These are phyloP conservation scores for Linum tenue DNA, from an alignment of 345 rosid species.

Conservation along the genomic window DNA sequence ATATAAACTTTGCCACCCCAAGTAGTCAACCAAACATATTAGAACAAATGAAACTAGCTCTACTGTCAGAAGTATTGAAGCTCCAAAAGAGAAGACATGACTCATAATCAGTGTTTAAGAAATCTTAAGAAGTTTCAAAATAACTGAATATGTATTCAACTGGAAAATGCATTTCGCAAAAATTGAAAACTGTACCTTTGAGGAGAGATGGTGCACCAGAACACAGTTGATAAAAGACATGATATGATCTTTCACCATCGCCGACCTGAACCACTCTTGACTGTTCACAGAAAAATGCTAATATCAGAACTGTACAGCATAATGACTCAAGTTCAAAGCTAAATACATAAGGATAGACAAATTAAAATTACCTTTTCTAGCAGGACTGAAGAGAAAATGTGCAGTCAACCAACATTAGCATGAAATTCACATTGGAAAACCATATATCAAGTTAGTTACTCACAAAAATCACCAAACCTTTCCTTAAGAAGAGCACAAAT, in stretches of 20 bases:
- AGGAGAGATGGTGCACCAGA: conserved; percentile 80
- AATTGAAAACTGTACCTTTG: conserved; percentile 47
- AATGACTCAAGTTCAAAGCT: conserved; percentile 10
- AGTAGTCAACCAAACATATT: too few relatives aligned
- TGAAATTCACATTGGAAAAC: conserved; percentile 11
- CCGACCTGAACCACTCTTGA: conserved; percentile 89
- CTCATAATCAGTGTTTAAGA: too few relatives aligned
- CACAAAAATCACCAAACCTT: conserved; percentile 4
- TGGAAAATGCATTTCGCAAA: background rate
- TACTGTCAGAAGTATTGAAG: too few relatives aligned
- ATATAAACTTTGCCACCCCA: too few relatives aligned
- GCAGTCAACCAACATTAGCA: conserved; percentile 15
- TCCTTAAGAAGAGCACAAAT: conserved; percentile 11
- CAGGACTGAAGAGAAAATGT: conserved; percentile 43
- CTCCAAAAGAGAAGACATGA: too few relatives aligned
- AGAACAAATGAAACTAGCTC: too few relatives aligned
- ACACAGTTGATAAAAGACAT: conserved; percentile 85
- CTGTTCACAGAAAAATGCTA: conserved; percentile 42
- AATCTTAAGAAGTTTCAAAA: too few relatives aligned
- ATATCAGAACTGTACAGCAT: conserved; percentile 25
- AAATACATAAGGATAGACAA: conserved; percentile 18
- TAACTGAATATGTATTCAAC: background rate
- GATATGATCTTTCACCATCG: conserved; percentile 85
- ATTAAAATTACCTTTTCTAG: conserved; percentile 81
- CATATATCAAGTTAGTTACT: conserved; percentile 21